phyloP scores from a whole-genome alignment of 331 rosid species.

The Quercus tomentella region DNA sequence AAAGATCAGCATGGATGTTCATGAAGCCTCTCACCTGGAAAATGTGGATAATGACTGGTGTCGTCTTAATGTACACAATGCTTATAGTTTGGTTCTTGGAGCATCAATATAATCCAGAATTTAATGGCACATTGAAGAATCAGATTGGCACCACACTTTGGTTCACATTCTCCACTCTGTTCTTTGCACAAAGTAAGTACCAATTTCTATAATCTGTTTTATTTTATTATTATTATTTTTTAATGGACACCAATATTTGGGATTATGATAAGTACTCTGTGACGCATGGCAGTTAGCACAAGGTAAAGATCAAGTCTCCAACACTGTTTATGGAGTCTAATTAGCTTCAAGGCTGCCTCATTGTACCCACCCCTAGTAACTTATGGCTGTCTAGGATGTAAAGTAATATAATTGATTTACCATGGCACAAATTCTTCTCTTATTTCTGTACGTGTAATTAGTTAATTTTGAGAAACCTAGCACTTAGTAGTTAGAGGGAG shows the following conservation, averaged over 20 bases:
- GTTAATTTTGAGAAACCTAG: no score
- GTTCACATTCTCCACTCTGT: slow-evolving; percentile 68
- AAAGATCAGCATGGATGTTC: slow-evolving; percentile 49
- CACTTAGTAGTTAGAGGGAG: no score
- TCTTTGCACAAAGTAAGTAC: slow-evolving; percentile 73
- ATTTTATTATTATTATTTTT: no score
- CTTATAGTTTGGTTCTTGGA: slow-evolving; percentile 53
- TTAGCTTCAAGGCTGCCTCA: no score
- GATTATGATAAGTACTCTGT: not conserved
- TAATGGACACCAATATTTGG: not conserved
- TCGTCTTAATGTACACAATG: slow-evolving; percentile 44
- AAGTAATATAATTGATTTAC: no score
- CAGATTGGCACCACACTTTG: slow-evolving; percentile 58
- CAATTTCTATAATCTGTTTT: not conserved
- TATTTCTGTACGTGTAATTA: no score
- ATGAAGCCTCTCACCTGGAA: slow-evolving; percentile 53
- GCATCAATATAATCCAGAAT: slow-evolving; percentile 44
- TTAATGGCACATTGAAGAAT: slow-evolving; percentile 39
- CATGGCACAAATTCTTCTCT: no score
- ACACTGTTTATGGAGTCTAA: no score
- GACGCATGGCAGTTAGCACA: no score
- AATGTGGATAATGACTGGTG: slow-evolving; percentile 42
- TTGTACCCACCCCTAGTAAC: no score
- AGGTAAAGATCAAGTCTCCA: no score
- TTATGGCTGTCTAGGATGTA: no score